Evolutionary conservation across 2,329 filamentous ascomycete species (phyloP), one percentile per base, ranked within the genome.

Genomic region (Macrophomina tecta): DNA sequence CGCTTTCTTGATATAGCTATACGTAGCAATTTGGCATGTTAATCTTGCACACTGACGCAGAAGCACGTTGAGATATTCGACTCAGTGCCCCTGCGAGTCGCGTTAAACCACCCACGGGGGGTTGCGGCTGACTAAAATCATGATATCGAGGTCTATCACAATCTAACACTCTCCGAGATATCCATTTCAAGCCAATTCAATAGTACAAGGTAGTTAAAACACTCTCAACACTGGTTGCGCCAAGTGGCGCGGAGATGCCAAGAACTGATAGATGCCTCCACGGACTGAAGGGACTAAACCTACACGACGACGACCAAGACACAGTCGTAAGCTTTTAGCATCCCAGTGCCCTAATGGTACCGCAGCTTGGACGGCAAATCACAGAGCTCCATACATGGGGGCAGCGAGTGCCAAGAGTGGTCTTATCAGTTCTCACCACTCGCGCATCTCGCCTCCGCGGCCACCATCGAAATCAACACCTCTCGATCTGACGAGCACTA

Each of bases 371-470:
- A 23, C 23, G 23, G 23, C 23, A 23, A 23, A 42, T 40, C 36
- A 23, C 36, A 40, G 51, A 5, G 16, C 30, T 12, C 5, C 51
- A 12, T 40, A 23, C n/a, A 6, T 23, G 36, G 18, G 9, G 9
- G 4, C 36, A 7, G 36, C 8, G 36, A n/a, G 12, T 38, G 42
- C 56, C 58, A 62, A 51, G 58, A 16, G 28, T 28, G 4, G 1
- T 5, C 58, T 62, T 62, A 62, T 62, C 58, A 49, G 58, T 5
- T n/a, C 53, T 38, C 18, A 6, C 53, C 53, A 58, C 53, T n/a
- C 53, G n/a, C 53, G 38, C 36, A 11, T 42, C 32, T 32, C 14
- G 14, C 14, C 38, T 23, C 23, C 36, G 36, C 36, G 36, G 42
- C 11, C 16, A 14, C 42, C 42, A 5, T 45, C 42, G 36, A 32